Percentiles rank a stretch among this genome's conserved stretches.
phyloP scores from a whole-genome alignment of 257 asterid species.

The Anisodus tanguticus region DNA sequence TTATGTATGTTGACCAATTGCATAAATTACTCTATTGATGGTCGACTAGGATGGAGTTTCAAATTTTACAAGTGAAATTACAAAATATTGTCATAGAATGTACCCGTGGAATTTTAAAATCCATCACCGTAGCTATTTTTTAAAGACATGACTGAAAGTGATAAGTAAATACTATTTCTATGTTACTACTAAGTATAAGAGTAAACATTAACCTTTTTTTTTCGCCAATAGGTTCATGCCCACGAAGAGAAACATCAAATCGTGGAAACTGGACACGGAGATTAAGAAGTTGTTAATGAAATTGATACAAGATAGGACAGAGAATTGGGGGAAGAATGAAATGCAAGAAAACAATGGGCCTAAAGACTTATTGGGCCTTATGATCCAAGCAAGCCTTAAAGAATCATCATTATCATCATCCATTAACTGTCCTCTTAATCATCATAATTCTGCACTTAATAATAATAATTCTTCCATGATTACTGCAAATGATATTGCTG shows the following conservation, averaged over 20 bases:
- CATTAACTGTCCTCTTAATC: not conserved
- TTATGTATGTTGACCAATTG: not conserved
- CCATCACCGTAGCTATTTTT: not conserved
- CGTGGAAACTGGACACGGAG: conserved; percentile 59
- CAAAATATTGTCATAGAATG: too few relatives aligned
- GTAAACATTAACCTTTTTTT: not conserved
- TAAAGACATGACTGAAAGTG: not conserved
- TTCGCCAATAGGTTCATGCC: conserved; percentile 42
- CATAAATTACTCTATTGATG: not conserved
- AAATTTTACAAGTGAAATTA: too few relatives aligned
- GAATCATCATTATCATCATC: conserved; percentile 26
- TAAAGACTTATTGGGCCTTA: conserved; percentile 51
- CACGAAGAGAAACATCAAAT: conserved; percentile 52
- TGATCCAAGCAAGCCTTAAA: conserved; percentile 49
- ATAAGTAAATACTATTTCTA: not conserved
- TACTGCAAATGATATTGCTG: conserved; percentile 53
- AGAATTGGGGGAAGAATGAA: conserved; percentile 46
- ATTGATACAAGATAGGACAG: conserved; percentile 46
- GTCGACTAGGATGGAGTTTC: too few relatives aligned
- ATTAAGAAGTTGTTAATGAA: conserved; percentile 50
- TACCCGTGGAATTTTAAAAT: not conserved
- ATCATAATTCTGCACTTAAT: not conserved
- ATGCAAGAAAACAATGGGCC: conserved; percentile 42
- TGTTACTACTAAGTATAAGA: not conserved
- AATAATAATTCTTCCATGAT: conserved; percentile 32